A percentile compares a stretch with the other conserved stretches of the same genome.
Conservation (phyloP, 352 stramenopile genomes). For the Pythium myriotylum region DNA sequence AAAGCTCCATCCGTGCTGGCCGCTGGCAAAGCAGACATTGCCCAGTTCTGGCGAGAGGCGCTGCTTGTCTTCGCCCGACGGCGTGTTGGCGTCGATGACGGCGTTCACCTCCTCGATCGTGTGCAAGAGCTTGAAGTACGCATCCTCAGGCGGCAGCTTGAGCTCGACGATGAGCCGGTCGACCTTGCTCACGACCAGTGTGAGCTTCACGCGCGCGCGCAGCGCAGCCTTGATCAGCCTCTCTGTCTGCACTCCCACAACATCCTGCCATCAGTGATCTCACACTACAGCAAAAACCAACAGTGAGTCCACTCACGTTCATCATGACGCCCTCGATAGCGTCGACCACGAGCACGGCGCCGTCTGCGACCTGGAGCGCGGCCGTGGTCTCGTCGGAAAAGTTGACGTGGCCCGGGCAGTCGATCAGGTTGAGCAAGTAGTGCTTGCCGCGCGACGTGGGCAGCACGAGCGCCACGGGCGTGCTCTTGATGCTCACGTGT, state of each 20-base stretch:
- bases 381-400: conserved; percentile 97
- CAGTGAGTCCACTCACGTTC: conserved; percentile 54
- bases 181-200: conserved; percentile 97
- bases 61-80: conserved; percentile 42
- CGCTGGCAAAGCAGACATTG: conserved; percentile 98
- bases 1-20: conserved; percentile 97
- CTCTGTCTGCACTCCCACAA: conserved; percentile 82
- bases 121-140: conserved; percentile 98
- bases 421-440: conserved; percentile 96
- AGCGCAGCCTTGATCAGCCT: conserved; percentile 93
- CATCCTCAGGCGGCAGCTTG: conserved; percentile 96
- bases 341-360: conserved; percentile 96
- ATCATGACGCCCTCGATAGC: conserved; percentile 98
- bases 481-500: conserved; percentile 96
- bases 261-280: conserved; percentile 2
- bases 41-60: conserved; percentile 91
- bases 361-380: conserved; percentile 93
- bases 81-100: conserved; percentile 79
- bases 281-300: not conserved
- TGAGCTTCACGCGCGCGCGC: conserved; percentile 86
- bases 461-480: conserved; percentile 94
- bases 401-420: conserved; percentile 97
- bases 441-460: conserved; percentile 94
- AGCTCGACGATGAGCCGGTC: conserved; percentile 99
- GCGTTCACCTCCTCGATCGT: conserved; percentile 98